Conservation (phyloP, 1,284 basidiomycete species). For the Trametes sp. region DNA sequence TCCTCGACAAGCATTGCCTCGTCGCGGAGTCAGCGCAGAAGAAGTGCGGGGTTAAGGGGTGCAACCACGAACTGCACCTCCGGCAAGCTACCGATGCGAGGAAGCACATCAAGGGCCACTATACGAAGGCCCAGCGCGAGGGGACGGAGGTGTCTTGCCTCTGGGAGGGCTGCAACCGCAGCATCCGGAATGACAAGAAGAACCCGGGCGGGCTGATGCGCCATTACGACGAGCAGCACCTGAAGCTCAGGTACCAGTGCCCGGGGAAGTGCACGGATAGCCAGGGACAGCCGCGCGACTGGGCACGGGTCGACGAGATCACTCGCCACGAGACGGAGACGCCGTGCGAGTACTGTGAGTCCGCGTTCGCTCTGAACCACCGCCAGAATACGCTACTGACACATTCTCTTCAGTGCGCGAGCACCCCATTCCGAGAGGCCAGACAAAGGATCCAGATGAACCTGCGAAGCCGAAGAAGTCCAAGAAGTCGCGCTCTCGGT, state of each 20-base stretch:
- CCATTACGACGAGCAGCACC: neutral
- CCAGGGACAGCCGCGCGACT: neutral
- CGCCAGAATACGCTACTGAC: no score
- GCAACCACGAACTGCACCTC: neutral
- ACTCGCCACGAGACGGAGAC: neutral
- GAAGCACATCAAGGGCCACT: neutral
- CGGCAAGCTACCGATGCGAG: neutral
- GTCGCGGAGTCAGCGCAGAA: neutral
- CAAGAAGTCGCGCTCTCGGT: no score
- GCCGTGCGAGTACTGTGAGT: neutral
- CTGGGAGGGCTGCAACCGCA: neutral
- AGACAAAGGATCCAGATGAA: no score
- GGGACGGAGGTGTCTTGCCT: neutral
- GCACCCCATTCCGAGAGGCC: no score
- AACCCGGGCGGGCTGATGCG: neutral
- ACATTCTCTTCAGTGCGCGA: no score
- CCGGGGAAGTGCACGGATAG: neutral
- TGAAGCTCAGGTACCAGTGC: neutral
- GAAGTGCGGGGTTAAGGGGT: neutral
- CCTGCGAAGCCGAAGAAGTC: no score
- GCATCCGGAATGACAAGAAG: neutral
- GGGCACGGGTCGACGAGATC: neutral
- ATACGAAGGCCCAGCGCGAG: neutral
- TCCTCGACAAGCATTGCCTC: neutral
- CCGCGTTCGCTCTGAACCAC: no score